Evolutionary conservation across 345 rosid species (phyloP).

Genomic region (Adansonia digitata): DNA sequence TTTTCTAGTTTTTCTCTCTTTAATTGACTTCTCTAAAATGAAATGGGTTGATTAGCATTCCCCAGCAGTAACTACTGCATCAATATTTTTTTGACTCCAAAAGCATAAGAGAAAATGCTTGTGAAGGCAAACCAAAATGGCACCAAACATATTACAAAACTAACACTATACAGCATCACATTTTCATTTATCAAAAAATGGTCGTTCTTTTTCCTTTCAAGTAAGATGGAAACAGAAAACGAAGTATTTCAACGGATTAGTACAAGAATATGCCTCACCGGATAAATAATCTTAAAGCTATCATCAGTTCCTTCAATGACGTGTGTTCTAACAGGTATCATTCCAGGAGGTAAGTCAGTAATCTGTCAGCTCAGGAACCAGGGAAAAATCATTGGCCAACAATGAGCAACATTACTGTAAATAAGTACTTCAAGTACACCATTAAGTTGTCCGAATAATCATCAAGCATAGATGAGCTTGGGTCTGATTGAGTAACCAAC

Average conservation of each 20-base stretch:
- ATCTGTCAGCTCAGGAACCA: constrained; percentile 45
- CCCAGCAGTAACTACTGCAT: background rate
- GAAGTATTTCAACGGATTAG: background rate
- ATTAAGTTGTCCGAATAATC: constrained; percentile 2
- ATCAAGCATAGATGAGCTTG: background rate
- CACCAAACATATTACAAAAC: background rate
- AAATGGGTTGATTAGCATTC: background rate
- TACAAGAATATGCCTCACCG: constrained; percentile 34
- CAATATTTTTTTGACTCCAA: background rate
- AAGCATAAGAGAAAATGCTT: background rate
- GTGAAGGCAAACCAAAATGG: background rate
- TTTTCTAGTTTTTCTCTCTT: background rate
- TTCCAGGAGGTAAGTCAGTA: constrained; percentile 90
- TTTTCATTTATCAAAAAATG: background rate
- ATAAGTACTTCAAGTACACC: background rate
- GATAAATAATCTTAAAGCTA: constrained; percentile 62
- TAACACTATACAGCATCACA: background rate
- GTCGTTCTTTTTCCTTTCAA: background rate
- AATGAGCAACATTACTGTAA: constrained; percentile 1
- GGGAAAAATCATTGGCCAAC: background rate
- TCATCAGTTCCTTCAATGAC: constrained; percentile 52
- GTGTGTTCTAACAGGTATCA: constrained; percentile 76
- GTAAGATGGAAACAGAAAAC: background rate
- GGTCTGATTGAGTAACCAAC: background rate
- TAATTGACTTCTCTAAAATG: background rate